Base-by-base conservation (phyloP, 441 rosid species). In the Populus tomentosa region DNA sequence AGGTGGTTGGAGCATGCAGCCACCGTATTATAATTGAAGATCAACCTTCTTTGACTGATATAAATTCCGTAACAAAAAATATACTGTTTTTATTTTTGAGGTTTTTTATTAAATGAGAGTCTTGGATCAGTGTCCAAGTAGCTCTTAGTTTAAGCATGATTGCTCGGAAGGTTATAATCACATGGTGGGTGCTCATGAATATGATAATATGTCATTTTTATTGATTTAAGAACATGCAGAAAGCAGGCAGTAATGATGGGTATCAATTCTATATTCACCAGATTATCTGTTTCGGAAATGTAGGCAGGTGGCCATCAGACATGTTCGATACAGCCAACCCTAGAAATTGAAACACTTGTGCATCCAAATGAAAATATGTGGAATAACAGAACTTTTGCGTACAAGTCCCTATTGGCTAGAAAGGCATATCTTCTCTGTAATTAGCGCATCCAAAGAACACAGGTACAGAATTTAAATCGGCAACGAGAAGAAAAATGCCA, bases 401-500 rank as follows among this genome's bases (percentile, higher is more conserved):
- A 28, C 67, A 35, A 13, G 42, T 42, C 24, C 26, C 67, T 61
- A 21, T 71, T 16, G 77, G 69, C 63, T 73, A 73, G 65, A 26
- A 20, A 10, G 30, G 23, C n/a, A 26, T 20, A 18, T 74, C 28
- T 70, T 14, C n/a, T 24, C 42, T 28, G 30, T 62, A 32, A 24
- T 30, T 40, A 18, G 21, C 32, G 33, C 64, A 70, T 40, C 24
- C 20, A 13, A 66, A 68, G 62, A 46, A 16, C 16, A 67, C 23
- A 26, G 56, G n/a, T 53, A 32, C 20, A 72, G 16, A 56, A 63
- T 71, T 14, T 42, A 13, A n/a, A 9, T 68, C 75, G 69, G 74
- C 28, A 75, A 40, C 24, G 71, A 79, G 56, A 82, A 28, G 70
- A 81, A 73, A 36, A 77, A n/a, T 24, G 75, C 38, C 62, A 76